Base-by-base conservation (phyloP, 768 basidiomycete genomes). In the Panaeolus papilionaceus region DNA sequence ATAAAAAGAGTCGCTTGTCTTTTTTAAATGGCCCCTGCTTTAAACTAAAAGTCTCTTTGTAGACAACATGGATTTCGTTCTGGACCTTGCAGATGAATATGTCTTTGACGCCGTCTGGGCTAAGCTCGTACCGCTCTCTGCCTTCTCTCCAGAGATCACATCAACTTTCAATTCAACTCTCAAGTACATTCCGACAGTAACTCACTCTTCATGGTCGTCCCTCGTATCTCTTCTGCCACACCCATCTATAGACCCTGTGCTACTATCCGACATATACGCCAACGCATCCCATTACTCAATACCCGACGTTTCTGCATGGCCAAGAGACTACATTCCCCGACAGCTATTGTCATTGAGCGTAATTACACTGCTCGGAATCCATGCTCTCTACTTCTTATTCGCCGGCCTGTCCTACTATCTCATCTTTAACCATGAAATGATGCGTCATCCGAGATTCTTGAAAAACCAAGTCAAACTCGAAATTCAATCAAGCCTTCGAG, bases 351-450 rank as follows among this genome's bases (percentile, higher is more conserved):
- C 95, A 0, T 81, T 99, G 67, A 78, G 79, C 69, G 76, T 83
- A 28, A 74, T 99, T 70, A 96, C 95, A 1, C 79, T 93, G 64
- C 71, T 94, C 67, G 96, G 96, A 68, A 93, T 97, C 67, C 87
- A 92, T 72, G 26, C 90, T 62, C 85, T 99, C 61, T 99, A 99
- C 79, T 96, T 98, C 79, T 63, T 91, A 28, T 92, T 98, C 71
- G 96, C 95, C n/a, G 81, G 85, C 49, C 78, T 93, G 28, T 95
- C 95, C 3, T 99, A 94, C 80, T 79, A 79, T 51, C 90, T 85
- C 79, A 88, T 99, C 66, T 99, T 98, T 87, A 95, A 99, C 80
- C 92, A 92, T 74, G 92, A 92, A 23, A 98, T 92, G 95, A 96
- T 93, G 91, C 84, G 86, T 38, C 98, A 99, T 80, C 98, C 98